These are phyloP conservation scores for Margaritispora aquatica DNA, from an alignment of 495 filamentous ascomycete species.

Conservation along the genomic window DNA sequence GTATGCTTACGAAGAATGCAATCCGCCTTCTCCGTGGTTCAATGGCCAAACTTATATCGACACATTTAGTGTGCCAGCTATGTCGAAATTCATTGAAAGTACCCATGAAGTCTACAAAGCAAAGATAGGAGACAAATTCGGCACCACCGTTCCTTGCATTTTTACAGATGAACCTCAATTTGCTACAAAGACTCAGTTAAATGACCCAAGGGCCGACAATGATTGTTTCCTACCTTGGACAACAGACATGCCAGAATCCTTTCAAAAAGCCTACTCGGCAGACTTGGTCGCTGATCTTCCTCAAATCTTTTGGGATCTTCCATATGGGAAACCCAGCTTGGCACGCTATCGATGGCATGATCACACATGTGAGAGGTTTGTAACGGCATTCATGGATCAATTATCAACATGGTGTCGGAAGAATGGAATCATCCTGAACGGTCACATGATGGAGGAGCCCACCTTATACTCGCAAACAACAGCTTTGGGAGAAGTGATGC, in stretches of 20 bases:
- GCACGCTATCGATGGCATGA: constrained; percentile 22
- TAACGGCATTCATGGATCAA: constrained; percentile 22
- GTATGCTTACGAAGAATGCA: constrained; percentile 23
- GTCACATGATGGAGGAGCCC: constrained; percentile 28
- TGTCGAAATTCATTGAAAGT: constrained; percentile 19
- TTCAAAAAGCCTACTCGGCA: constrained; percentile 5
- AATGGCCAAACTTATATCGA: constrained; percentile 24
- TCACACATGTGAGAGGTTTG: constrained; percentile 22
- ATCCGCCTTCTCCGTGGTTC: constrained; percentile 21
- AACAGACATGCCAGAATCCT: constrained; percentile 6
- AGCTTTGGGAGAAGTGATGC: constrained; percentile 24
- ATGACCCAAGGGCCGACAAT: not conserved
- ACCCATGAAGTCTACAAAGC: constrained; percentile 25
- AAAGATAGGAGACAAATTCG: constrained; percentile 22
- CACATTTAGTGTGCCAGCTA: constrained; percentile 21
- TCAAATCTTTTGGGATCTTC: constrained; percentile 22
- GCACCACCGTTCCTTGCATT: constrained; percentile 19
- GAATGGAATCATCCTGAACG: constrained; percentile 20
- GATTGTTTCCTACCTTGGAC: constrained; percentile 25
- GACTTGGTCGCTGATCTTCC: constrained; percentile 17
- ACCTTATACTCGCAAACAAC: constrained; percentile 20
- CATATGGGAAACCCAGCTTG: constrained; percentile 11
- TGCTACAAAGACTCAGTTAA: constrained; percentile 19
- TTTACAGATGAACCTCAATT: constrained; percentile 28
- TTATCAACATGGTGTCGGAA: constrained; percentile 19